Evolutionary conservation across 371 early-diverging fungal genomes (phyloP), one percentile per base, ranked within the genome.

Genomic region (Mucor plumbeus): DNA sequence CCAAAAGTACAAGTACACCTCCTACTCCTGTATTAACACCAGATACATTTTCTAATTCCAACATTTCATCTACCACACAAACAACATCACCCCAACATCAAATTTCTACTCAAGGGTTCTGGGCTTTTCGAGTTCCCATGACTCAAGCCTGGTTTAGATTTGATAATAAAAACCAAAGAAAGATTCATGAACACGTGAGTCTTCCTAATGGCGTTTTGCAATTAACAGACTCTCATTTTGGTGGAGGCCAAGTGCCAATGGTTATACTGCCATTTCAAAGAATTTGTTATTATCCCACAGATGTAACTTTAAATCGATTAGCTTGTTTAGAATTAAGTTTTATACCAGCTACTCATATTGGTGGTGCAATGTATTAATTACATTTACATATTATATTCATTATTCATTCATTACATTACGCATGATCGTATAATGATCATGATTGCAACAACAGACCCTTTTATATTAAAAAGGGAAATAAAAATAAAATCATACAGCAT

Each of bases 111-210:
- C 59, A 61, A 26, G 59, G 63, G 9, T 5, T 57, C 10, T 70
- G 70, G 70, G 70, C 54, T 3, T 70, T 65, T 57, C 48, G 38
- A 44, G 40, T 35, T 56, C 57, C 57, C 17, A 11, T 47, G 9
- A 47, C 62, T 5, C 34, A 56, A 5, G 36, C 50, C n/a, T 70
- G 70, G 70, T 38, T 39, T 21, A 26, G 50, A 41, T 70, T 70
- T 48, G 70, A 70, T 41, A 14, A n/a, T 21, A 26, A 54, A 19
- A 70, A 70, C 40, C 70, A 70, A 58, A 61, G 47, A 61, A 57
- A 44, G 59, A 59, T 70, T 9, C 31, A 34, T 11, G n/a, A 62
- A 9, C 70, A 65, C 57, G 57, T 65, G 56, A 38, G 15, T 39
- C 56, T 9, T 26, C 34, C 33, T 19, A 55, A 53, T 7, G 26